Evolutionary conservation across 2,329 filamentous ascomycete genomes (phyloP).

Genomic region (Cytospora piceae): DNA sequence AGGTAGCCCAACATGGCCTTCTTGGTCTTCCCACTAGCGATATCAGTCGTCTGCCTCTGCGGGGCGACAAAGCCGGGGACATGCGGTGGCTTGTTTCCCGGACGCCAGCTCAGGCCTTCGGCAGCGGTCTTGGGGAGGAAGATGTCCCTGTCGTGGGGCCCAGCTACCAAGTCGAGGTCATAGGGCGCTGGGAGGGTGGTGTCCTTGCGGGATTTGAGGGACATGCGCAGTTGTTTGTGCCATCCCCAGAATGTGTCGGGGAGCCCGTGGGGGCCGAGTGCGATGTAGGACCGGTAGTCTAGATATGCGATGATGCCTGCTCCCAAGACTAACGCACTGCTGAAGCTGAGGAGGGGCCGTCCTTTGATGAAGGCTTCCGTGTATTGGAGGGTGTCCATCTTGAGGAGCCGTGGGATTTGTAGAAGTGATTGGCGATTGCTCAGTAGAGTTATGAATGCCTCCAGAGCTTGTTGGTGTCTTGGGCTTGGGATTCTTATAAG

Average conservation of each 20-base stretch:
- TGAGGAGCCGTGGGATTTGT: not conserved
- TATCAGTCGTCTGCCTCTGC: conserved; percentile 43
- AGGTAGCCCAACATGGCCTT: conserved; percentile 37
- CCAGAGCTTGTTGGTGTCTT: not conserved
- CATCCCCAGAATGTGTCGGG: conserved; percentile 28
- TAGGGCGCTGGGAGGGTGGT: conserved; percentile 34
- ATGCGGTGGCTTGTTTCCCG: conserved; percentile 24
- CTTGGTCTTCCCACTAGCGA: conserved; percentile 28
- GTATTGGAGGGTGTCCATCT: conserved; percentile 5
- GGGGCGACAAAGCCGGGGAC: conserved; percentile 43
- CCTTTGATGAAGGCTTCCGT: not conserved
- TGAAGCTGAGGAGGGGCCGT: conserved; percentile 3
- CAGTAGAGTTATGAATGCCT: not conserved
- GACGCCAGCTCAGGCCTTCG: conserved; percentile 22
- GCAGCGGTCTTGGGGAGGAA: conserved; percentile 23
- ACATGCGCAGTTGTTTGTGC: conserved; percentile 32
- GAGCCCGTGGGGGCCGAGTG: conserved; percentile 24
- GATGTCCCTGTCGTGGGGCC: conserved; percentile 28
- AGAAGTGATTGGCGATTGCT: not conserved
- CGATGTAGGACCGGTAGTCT: conserved; percentile 24
- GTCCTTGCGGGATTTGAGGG: conserved; percentile 33
- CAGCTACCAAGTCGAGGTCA: conserved; percentile 26
- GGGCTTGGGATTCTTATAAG: not conserved
- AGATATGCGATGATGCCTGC: conserved; percentile 11
- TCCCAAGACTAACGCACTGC: conserved; percentile 9